Evolutionary conservation across 1,284 basidiomycete species (phyloP), one percentile per base, ranked within the genome.

Genomic region (Phellopilus nigrolimitatus): DNA sequence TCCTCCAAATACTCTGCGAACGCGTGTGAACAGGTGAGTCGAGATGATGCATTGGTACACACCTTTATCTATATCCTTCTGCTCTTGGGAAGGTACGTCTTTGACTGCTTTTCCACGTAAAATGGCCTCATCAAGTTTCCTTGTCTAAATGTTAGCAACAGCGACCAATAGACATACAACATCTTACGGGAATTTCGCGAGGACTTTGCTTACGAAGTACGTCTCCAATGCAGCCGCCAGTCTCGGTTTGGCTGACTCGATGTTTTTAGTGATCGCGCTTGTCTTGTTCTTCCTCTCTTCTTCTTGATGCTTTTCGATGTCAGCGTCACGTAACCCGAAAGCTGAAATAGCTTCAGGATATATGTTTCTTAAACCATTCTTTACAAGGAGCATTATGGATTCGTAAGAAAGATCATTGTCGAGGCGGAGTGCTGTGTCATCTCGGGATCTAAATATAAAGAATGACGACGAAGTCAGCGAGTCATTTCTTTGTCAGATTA

Each of bases 171-270:
- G 27, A 31, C n/a, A n/a, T n/a, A n/a, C n/a, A n/a, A 39, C 21
- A 13, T 54, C 58, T 2, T 36, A 61, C 60, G 56, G 60, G 24
- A 47, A 61, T 3, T 34, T 10, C 2, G 17, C 34, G 0, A 53
- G 12, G 4, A 59, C 47, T 3, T 47, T 33, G 7, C 30, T 40
- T 17, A 59, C 48, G 6, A 61, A 40, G 3, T 37, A 30, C n/a
- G n/a, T n/a, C n/a, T n/a, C n/a, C n/a, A n/a, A n/a, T n/a, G n/a
- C n/a, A n/a, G n/a, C n/a, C n/a, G 13, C n/a, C 7, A 61, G 21
- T n/a, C 41, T 17, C 6, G 28, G 1, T 1, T 34, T 24, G 8
- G 34, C 17, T 12, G 8, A 0, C 1, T 9, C 4, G 0, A 58
- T 9, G 1, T 49, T 34, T 28, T 43, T 6, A 15, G 5, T 15